Percentiles rank a stretch among this genome's conserved stretches.
Conservation (phyloP, 495 filamentous ascomycete species). For the Articulospora tetracladia region DNA sequence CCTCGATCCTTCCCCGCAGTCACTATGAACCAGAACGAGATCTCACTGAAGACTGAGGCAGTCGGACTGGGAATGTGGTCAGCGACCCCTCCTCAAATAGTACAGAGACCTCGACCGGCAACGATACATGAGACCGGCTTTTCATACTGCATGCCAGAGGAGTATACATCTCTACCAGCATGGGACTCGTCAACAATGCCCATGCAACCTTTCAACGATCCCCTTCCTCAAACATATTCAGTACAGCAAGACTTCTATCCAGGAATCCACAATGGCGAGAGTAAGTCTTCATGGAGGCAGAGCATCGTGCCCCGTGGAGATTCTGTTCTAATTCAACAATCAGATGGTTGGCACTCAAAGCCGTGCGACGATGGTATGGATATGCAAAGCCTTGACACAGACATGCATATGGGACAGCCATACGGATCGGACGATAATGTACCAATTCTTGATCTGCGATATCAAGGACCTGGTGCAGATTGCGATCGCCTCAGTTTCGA, state of each 20-base stretch:
- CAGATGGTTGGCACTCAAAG: constrained; percentile 48
- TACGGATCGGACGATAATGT: constrained; percentile 53
- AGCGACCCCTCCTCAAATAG: constrained; percentile 17
- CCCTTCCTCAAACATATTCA: constrained; percentile 43
- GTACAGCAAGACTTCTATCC: constrained; percentile 53
- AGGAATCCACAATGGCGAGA: constrained; percentile 41
- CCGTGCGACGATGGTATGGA: constrained; percentile 46
- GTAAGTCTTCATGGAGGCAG: constrained; percentile 35
- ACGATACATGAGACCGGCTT: constrained; percentile 56
- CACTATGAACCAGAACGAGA: constrained; percentile 26
- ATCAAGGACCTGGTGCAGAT: constrained; percentile 27
- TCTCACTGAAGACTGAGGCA: constrained; percentile 21
- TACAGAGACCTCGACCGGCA: constrained; percentile 39
- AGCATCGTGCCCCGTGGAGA: constrained; percentile 13
- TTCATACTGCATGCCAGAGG: constrained; percentile 50
- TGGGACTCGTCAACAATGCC: constrained; percentile 53
- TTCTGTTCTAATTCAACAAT: constrained; percentile 23
- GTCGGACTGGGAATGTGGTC: constrained; percentile 27
- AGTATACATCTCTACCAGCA: constrained; percentile 43
- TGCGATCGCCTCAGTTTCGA: constrained; percentile 24
- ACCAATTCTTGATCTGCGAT: constrained; percentile 49
- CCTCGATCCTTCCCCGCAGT: constrained; percentile 25
- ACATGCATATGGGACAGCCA: constrained; percentile 51
- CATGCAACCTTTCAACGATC: constrained; percentile 42
- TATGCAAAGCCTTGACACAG: constrained; percentile 39